A percentile compares a stretch with the other conserved stretches of the same genome.
Evolutionary conservation across 805 yeast species (phyloP).

Genomic region (Pichia gijzeniarum): DNA sequence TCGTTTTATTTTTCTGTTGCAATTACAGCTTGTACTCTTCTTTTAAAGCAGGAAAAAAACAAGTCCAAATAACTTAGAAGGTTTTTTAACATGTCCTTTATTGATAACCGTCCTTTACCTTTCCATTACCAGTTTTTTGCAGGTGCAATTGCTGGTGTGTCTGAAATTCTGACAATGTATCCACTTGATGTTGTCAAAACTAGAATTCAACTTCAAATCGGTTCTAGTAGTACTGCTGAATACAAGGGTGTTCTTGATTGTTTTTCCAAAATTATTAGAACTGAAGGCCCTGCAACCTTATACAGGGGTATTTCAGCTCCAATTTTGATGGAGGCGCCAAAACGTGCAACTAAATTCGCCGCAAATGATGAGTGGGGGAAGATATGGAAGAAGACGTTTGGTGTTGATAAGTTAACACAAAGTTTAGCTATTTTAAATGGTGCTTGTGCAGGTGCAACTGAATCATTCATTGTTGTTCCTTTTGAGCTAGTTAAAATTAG

Average conservation of each 20-base stretch:
- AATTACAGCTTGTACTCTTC: too few relatives aligned
- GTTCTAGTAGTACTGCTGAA: conserved; percentile 45
- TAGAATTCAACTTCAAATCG: conserved; percentile 83
- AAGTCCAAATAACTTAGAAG: too few relatives aligned
- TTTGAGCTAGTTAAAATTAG: conserved; percentile 94
- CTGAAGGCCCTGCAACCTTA: conserved; percentile 77
- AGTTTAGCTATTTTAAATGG: conserved; percentile 86
- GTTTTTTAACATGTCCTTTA: not conserved
- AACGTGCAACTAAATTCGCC: conserved; percentile 97
- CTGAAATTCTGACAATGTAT: conserved; percentile 92
- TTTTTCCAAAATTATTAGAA: conserved; percentile 70
- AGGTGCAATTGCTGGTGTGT: conserved; percentile 97
- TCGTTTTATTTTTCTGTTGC: too few relatives aligned
- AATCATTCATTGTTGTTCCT: conserved; percentile 95
- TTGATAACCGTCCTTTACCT: conserved; percentile 52
- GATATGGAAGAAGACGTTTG: conserved; percentile 67
- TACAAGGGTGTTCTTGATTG: conserved; percentile 85
- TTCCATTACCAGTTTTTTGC: conserved; percentile 81
- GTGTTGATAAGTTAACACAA: conserved; percentile 65
- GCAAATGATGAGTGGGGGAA: conserved; percentile 97
- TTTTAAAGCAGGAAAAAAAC: too few relatives aligned
- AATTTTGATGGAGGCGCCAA: conserved; percentile 97
- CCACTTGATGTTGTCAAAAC: conserved; percentile 97
- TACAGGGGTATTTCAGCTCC: conserved; percentile 97
- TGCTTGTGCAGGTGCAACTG: conserved; percentile 98